A percentile compares a stretch with the other conserved stretches of the same genome.
These are phyloP conservation scores for Barbarea vulgaris DNA, from an alignment of 345 rosid species.

Conservation along the genomic window DNA sequence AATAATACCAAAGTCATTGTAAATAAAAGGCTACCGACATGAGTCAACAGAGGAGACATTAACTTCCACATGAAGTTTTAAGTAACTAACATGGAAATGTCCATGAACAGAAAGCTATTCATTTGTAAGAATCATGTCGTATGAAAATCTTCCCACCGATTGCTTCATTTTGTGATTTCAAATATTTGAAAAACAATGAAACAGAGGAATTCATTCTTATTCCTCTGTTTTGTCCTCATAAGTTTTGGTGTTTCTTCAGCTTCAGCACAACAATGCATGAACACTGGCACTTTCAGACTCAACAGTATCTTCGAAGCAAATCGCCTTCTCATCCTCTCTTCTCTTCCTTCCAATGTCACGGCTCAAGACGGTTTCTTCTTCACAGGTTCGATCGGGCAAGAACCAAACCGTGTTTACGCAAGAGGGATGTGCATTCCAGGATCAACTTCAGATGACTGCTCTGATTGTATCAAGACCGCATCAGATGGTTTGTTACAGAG, in stretches of 20 bases:
- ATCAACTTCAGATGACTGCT: conserved; percentile 18
- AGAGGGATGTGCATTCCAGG: conserved; percentile 29
- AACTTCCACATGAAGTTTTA: too few relatives aligned
- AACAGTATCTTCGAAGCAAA: conserved; percentile 17
- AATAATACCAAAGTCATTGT: too few relatives aligned
- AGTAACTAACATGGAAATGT: too few relatives aligned
- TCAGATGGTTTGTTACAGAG: neutral
- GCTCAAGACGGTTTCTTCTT: conserved; percentile 29
- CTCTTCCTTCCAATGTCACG: conserved; percentile 29
- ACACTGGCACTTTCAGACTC: neutral
- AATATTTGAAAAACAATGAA: neutral
- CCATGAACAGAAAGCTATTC: too few relatives aligned
- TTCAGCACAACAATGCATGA: neutral
- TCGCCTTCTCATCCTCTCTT: conserved; percentile 19
- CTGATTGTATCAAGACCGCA: conserved; percentile 11
- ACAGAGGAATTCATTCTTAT: neutral
- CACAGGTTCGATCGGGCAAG: conserved; percentile 22
- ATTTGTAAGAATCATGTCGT: neutral
- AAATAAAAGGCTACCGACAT: too few relatives aligned
- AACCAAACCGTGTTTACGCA: conserved; percentile 24
- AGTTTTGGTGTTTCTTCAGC: neutral
- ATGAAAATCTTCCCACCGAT: neutral
- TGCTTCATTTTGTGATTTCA: neutral
- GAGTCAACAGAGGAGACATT: too few relatives aligned
- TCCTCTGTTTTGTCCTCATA: neutral